Evolutionary conservation across 108 stramenopile genomes (phyloP).

Genomic region (Mediolabrus comicus): DNA sequence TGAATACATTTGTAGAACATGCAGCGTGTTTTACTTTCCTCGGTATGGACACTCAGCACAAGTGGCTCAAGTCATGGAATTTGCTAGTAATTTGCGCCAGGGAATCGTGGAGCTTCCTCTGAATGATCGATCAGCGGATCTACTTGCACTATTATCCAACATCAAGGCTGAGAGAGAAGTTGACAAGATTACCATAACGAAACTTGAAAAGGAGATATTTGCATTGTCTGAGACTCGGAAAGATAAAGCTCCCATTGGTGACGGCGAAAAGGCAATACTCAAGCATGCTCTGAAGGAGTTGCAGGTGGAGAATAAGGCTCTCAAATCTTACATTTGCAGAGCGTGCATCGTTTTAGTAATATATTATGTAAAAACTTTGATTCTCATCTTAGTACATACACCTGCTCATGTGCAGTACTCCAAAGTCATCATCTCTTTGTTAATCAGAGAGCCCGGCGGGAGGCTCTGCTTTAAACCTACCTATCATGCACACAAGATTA

Average conservation of each 20-base stretch:
- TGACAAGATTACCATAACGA: conserved; percentile 47
- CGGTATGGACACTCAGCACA: no score
- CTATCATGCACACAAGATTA: background rate
- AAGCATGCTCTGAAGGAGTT: background rate
- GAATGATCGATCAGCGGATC: conserved; percentile 48
- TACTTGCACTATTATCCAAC: conserved; percentile 29
- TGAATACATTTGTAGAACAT: background rate
- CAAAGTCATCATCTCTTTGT: no score
- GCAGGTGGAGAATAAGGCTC: conserved; percentile 5
- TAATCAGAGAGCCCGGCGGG: no score
- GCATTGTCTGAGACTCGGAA: conserved; percentile 3
- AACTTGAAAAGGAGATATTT: conserved; percentile 50
- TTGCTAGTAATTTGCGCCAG: conserved; percentile 48
- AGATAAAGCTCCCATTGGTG: background rate
- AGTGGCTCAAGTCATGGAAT: conserved; percentile 12
- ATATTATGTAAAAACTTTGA: no score
- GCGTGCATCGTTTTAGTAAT: no score
- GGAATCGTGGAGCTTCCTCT: conserved; percentile 52
- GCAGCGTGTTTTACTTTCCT: no score
- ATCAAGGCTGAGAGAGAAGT: conserved; percentile 48
- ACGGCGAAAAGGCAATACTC: background rate
- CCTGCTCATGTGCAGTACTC: no score
- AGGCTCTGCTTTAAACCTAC: background rate
- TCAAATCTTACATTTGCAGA: no score
- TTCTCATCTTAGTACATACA: no score